A percentile compares a stretch with the other conserved stretches of the same genome.
Conservation (phyloP, 1,284 basidiomycete species). For the Phlebopus sp. region DNA sequence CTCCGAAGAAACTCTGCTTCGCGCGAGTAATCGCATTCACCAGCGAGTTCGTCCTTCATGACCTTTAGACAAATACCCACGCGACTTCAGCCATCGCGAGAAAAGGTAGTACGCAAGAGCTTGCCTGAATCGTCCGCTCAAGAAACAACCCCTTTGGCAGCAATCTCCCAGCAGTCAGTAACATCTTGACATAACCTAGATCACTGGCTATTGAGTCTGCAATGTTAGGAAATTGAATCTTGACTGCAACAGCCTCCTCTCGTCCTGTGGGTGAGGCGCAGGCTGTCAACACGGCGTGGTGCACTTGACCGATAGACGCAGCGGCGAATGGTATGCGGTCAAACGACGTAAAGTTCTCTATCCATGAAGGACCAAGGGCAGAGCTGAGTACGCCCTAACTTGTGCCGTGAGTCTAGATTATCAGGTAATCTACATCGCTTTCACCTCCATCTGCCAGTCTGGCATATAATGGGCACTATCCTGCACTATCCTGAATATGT, state of each 20-base stretch:
- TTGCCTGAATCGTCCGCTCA: slow-evolving; percentile 78
- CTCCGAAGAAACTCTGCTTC: slow-evolving; percentile 75
- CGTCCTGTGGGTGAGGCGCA: slow-evolving; percentile 48
- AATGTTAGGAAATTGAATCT: slow-evolving; percentile 96
- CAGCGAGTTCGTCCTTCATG: slow-evolving; percentile 88
- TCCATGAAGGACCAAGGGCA: slow-evolving; percentile 81
- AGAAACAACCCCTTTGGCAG: slow-evolving; percentile 90
- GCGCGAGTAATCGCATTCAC: slow-evolving; percentile 92
- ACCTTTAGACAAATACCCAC: slow-evolving; percentile 50
- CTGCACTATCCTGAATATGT: slow-evolving; percentile 88
- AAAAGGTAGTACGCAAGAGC: slow-evolving; percentile 5
- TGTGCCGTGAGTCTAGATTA: slow-evolving; percentile 6
- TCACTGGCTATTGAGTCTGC: slow-evolving; percentile 85
- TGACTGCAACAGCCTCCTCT: slow-evolving; percentile 78
- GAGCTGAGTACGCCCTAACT: slow-evolving; percentile 70
- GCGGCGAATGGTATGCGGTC: slow-evolving; percentile 90
- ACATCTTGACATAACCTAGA: slow-evolving; percentile 80
- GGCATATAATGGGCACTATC: slow-evolving; percentile 99
- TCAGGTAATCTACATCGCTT: neutral
- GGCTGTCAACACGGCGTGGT: slow-evolving; percentile 66
- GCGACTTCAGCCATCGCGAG: neutral
- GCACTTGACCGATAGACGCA: slow-evolving; percentile 97
- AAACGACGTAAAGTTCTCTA: slow-evolving; percentile 70
- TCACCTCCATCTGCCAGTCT: slow-evolving; percentile 95
- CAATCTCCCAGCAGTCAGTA: slow-evolving; percentile 77